Evolutionary conservation across 208 protist species (phyloP), one percentile per base, ranked within the genome.

Genomic region (Crithidia sp.): DNA sequence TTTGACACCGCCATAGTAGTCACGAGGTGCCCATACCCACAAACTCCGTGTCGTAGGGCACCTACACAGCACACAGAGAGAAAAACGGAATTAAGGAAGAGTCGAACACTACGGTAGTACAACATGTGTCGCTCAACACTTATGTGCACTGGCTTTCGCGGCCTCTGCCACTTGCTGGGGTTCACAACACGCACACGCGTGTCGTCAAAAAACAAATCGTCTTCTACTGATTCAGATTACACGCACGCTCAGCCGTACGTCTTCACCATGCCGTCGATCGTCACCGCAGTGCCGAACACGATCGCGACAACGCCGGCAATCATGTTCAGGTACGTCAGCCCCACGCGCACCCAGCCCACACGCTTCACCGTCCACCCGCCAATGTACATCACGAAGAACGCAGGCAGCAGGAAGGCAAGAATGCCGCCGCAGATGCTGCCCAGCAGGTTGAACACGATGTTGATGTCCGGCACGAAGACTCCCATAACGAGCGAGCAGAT

Each of bases 401-500:
- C 74, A 7, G 88, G 86, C n/a, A 90, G 64, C 12, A 92, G 63
- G 61, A 95, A 93, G 41, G 79, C 86, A 17, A 93, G 49, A 13
- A 87, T 66, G 7, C 84, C 84, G 10, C 83, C 87, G 63, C 76
- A 88, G 16, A 93, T 57, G 49, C 76, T 77, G n/a, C 90, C 87
- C 28, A 90, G 58, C 43, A 95, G 63, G 16, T 82, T 79, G 76
- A 93, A 89, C 16, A 91, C 88, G 57, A 90, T 82, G 57, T 78
- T 85, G 61, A 95, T 78, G 59, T 87, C 77, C 5, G 87, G 87
- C 55, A 93, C 75, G 49, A 90, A 86, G n/a, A 95, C 28, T 8
- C 86, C 90, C 8, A 80, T 39, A 13, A 91, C 39, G 6, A 92
- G 80, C 39, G 84, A 71, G 16, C 53, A 50, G 5, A 76, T 28